Conservation (phyloP, 106 monocot genomes). For the Platanthera zijinensis region DNA sequence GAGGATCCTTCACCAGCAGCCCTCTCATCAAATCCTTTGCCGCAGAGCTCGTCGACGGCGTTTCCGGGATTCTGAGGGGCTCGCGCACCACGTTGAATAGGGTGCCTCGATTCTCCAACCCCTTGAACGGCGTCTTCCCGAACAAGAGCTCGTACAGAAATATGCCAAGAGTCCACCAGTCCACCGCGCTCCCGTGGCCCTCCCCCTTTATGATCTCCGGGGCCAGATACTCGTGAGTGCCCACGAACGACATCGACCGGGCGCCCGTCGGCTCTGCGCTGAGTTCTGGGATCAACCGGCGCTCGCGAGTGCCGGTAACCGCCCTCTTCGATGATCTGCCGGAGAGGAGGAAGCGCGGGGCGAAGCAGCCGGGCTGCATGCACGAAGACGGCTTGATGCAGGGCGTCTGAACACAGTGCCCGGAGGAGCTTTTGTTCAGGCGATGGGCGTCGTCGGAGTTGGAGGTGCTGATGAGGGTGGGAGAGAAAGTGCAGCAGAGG, state of each 20-base stretch:
- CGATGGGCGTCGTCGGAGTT: neutral
- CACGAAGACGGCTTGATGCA: slow-evolving; percentile 4
- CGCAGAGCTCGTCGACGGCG: neutral
- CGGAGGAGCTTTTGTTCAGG: neutral
- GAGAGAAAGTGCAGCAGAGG: slow-evolving; percentile 7
- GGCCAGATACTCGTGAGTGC: slow-evolving; percentile 3
- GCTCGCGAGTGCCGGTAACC: neutral
- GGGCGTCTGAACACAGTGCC: neutral
- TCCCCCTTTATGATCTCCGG: slow-evolving; percentile 6
- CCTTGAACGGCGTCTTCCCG: slow-evolving; percentile 5
- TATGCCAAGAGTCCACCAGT: slow-evolving; percentile 3
- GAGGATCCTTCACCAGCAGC: slow-evolving; percentile 5
- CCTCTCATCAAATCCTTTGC: slow-evolving; percentile 5
- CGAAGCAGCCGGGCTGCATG: slow-evolving; percentile 3
- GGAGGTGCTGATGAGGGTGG: neutral
- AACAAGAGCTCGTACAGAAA: slow-evolving; percentile 3
- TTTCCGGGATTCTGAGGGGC: neutral
- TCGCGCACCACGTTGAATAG: slow-evolving; percentile 1
- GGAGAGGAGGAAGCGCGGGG: neutral
- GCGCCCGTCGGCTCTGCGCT: slow-evolving; percentile 4
- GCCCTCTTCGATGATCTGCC: neutral
- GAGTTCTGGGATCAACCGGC: neutral
- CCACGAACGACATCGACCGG: slow-evolving; percentile 3
- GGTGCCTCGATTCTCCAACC: neutral
- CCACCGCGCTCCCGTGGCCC: slow-evolving; percentile 5